These are phyloP conservation scores for Leishmania mexicana DNA, from an alignment of 208 protist species.

Conservation along the genomic window DNA sequence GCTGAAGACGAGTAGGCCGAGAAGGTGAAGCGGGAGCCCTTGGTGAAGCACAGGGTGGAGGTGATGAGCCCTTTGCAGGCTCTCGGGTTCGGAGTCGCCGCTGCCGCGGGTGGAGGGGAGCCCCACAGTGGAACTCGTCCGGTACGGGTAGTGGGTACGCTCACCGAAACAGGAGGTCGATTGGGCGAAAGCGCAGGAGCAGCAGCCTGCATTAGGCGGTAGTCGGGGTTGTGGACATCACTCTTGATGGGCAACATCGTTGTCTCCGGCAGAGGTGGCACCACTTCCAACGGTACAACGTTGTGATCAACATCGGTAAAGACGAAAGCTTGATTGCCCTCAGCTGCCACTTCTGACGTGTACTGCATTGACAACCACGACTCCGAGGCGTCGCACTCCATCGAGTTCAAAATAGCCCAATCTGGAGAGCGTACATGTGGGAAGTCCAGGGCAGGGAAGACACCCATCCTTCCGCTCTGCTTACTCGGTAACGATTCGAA, in stretches of 20 bases:
- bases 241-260: neutral
- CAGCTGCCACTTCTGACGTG: neutral
- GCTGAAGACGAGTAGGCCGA: neutral
- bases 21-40: neutral
- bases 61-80: neutral
- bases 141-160: neutral
- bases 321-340: neutral
- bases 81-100: neutral
- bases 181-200: neutral
- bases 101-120: no score
- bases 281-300: neutral
- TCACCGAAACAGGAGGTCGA: neutral
- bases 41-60: neutral
- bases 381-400: neutral
- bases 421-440: slow-evolving; percentile 2
- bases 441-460: slow-evolving; percentile 15
- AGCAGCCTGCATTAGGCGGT: neutral
- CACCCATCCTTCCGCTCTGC: slow-evolving; percentile 11
- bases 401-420: slow-evolving; percentile 6
- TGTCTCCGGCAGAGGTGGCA: neutral
- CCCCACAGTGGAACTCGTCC: neutral
- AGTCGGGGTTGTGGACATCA: neutral
- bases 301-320: neutral
- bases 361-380: neutral
- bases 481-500: neutral